Evolutionary conservation across 495 filamentous ascomycete genomes (phyloP).

Genomic region (Hypoxylon trugodes): DNA sequence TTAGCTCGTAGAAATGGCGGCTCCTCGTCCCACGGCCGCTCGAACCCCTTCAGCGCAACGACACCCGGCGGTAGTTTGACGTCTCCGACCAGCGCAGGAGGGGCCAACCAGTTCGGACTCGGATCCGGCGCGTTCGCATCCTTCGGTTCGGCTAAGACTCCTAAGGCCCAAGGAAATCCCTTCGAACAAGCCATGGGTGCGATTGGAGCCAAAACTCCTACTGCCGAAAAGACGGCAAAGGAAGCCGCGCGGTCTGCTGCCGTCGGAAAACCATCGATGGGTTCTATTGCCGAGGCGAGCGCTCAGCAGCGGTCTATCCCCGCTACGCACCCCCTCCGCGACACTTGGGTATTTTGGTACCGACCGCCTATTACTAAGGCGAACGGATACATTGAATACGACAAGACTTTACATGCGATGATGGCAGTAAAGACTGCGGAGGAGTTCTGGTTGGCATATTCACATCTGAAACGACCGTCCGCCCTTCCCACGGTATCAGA

Average conservation of each 20-base stretch:
- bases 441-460: conserved; percentile 92
- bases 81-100: conserved; percentile 86
- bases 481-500: conserved; percentile 90
- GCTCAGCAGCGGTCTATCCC: conserved; percentile 37
- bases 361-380: conserved; percentile 90
- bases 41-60: conserved; percentile 86
- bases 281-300: conserved; percentile 52
- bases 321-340: conserved; percentile 70
- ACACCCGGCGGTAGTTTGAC: conserved; percentile 74
- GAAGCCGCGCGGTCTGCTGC: conserved; percentile 57
- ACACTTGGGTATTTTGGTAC: conserved; percentile 97
- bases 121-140: conserved; percentile 96
- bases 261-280: conserved; percentile 51
- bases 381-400: conserved; percentile 91
- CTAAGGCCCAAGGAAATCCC: conserved; percentile 84
- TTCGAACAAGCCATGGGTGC: conserved; percentile 75
- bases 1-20: conserved; percentile 61
- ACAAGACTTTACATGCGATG: conserved; percentile 91
- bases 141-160: conserved; percentile 87
- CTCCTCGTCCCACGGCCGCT: conserved; percentile 77
- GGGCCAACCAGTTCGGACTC: conserved; percentile 91
- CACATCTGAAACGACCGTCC: conserved; percentile 89
- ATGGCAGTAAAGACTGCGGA: conserved; percentile 83
- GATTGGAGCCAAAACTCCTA: conserved; percentile 72
- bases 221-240: conserved; percentile 63